Evolutionary conservation across 805 yeast genomes (phyloP).

Genomic region (Yarrowia yakushimensis): DNA sequence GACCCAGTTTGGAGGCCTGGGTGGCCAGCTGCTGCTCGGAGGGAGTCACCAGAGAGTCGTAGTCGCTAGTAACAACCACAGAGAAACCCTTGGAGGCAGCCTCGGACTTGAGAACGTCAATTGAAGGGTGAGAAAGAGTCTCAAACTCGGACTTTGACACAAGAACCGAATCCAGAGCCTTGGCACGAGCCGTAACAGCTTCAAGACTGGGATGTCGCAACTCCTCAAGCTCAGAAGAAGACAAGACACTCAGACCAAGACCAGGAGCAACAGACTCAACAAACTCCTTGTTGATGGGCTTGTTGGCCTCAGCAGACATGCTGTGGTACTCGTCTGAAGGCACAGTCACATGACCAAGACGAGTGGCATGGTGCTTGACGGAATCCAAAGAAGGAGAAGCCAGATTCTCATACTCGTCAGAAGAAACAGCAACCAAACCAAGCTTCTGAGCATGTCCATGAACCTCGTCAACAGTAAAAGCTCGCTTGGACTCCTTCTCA

Average conservation of each 20-base stretch:
- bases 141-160: slow-evolving; percentile 29
- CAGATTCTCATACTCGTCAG: neutral
- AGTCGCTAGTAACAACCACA: neutral
- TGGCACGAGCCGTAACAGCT: slow-evolving; percentile 33
- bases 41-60: neutral
- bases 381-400: slow-evolving; percentile 1
- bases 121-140: slow-evolving; percentile 7
- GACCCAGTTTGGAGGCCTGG: slow-evolving; percentile 30
- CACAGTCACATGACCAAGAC: slow-evolving; percentile 30
- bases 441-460: neutral
- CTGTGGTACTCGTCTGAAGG: slow-evolving; percentile 31
- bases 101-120: neutral
- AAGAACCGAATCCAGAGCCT: slow-evolving; percentile 34
- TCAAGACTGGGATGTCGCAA: slow-evolving; percentile 27
- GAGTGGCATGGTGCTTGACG: slow-evolving; percentile 8
- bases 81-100: neutral
- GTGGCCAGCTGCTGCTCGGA: neutral
- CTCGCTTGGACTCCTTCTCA: neutral
- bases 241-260: slow-evolving; percentile 30
- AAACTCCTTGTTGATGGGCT: slow-evolving; percentile 30
- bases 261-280: slow-evolving; percentile 33
- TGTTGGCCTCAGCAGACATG: slow-evolving; percentile 32
- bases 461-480: slow-evolving; percentile 14
- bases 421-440: neutral
- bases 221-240: slow-evolving; percentile 26